Evolutionary conservation across 768 basidiomycete genomes (phyloP).

Genomic region (Mrakia blollopis): DNA sequence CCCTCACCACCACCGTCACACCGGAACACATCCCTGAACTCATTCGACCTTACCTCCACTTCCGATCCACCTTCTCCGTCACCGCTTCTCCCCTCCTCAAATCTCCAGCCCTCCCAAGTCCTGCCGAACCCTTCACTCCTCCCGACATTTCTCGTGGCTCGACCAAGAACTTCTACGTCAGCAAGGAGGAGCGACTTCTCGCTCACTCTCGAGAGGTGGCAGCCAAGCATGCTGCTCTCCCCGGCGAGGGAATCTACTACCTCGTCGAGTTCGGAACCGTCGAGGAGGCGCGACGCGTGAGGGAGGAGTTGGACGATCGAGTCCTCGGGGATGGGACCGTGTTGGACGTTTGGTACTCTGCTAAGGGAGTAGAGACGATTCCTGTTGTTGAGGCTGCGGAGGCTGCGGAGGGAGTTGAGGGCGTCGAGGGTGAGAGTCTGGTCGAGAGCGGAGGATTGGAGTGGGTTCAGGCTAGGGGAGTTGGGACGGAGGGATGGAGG

Average conservation of each 20-base stretch:
- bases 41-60: not conserved
- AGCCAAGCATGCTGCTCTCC: not conserved
- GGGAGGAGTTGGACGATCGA: not conserved
- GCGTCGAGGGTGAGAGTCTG: not conserved
- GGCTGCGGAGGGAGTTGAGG: not conserved
- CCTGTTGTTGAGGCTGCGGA: not conserved
- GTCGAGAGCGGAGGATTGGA: too few species aligned
- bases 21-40: not conserved
- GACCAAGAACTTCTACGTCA: not conserved
- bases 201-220: not conserved
- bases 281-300: not conserved
- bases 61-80: constrained; percentile 10
- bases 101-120: not conserved
- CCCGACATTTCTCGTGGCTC: not conserved
- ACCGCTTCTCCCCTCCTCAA: not conserved
- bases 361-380: too few species aligned
- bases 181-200: not conserved
- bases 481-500: not conserved
- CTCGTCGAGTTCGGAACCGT: not conserved
- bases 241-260: not conserved
- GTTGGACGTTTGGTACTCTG: not conserved
- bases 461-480: not conserved
- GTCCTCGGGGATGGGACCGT: not conserved
- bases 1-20: not conserved
- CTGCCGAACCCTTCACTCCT: not conserved